Evolutionary conservation across 2,329 filamentous ascomycete species (phyloP), one percentile per base, ranked within the genome.

Genomic region (Teratosphaeria gauchensis): DNA sequence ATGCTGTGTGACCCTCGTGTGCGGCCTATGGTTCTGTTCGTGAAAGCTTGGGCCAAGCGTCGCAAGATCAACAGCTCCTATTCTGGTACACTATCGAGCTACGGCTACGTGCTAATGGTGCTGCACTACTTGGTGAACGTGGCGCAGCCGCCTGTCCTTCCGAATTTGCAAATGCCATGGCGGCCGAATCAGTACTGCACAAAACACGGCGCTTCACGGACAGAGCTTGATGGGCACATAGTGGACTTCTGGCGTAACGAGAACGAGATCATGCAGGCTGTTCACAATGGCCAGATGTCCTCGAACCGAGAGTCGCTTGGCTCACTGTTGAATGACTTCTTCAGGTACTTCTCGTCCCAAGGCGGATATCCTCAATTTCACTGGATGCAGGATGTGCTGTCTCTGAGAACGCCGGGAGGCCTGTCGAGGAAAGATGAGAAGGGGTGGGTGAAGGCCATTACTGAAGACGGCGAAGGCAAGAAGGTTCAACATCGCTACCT

Each of bases 101-200:
- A 96, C 68, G 91, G 92, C 55, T 96, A 92, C 73, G 90, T 94
- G 4, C 76, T 96, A 46, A 95, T 96, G 91, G 85, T 95, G 4
- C 77, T 96, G 16, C 92, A 96, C 73, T 96, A 92, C 69, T 82
- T 96, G 31, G 84, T 94, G 68, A 95, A 96, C 65, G 73, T 96
- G 56, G 88, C 83, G 0, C 78, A 84, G 54, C 91, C 92, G 0
- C 90, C 90, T 57, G 88, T 96, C 19, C 85, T 90, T 59, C 90
- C 89, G 0, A 96, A 96, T 68, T 79, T 96, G 1, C 90, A 95
- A 69, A 74, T 79, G 24, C 57, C 77, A 80, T 65, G 76, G 74
- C 59, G 80, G 74, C 38, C 78, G 75, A 9, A 75, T 72, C 8
- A 76, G 35, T 30, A 56, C 5, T 67, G 61, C 51, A 64, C 67